Base-by-base conservation (phyloP, 2,329 filamentous ascomycete genomes). In the Lecanicillium sp. region DNA sequence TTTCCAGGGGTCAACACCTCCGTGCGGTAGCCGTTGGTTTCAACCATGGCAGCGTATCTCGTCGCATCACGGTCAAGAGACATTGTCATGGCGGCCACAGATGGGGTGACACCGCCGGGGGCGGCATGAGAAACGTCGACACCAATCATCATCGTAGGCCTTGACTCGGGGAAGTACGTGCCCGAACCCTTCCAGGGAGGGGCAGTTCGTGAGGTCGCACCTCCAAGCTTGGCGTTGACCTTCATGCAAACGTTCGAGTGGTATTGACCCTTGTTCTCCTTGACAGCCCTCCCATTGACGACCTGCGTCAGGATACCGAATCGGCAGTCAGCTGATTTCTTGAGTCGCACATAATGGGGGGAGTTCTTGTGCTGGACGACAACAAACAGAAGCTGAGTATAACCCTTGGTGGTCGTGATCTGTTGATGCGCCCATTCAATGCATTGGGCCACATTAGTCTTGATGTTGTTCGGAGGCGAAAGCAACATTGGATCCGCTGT, bases 211-310 rank as follows among this genome's bases (percentile, higher is more conserved):
- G 70, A 83, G 1, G 89, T 96, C 0, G 80, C 77, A 5, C 93
- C 93, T 12, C 93, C 93, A 2, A 98, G 77, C 71, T 98, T 98
- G 3, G 88, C 86, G 58, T 98, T 97, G 55, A 98, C 82, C 71
- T 98, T 98, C 88, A 98, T 93, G 54, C 83, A 79, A 0, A 98
- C 89, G 53, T 98, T 98, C 1, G 87, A 93, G 59, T 87, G 85
- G 66, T 97, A 97, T 59, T 98, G 93, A 0, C 77, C 76, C 19
- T 86, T 80, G 14, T 78, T 79, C 62, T 84, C 85, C 30, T 69
- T 58, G 1, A 91, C 86, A 51, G 94, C 85, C 0, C 69, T 68
- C 2, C 74, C 71, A 55, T 90, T 83, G n/a, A 97, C 62, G 53
- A 90, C 85, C 62, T 97, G 93, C 0, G 89, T 88, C 0, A 89